Evolutionary conservation across 106 monocot genomes (phyloP), one percentile per base, ranked within the genome.

Genomic region (Xerophyta viscosa): DNA sequence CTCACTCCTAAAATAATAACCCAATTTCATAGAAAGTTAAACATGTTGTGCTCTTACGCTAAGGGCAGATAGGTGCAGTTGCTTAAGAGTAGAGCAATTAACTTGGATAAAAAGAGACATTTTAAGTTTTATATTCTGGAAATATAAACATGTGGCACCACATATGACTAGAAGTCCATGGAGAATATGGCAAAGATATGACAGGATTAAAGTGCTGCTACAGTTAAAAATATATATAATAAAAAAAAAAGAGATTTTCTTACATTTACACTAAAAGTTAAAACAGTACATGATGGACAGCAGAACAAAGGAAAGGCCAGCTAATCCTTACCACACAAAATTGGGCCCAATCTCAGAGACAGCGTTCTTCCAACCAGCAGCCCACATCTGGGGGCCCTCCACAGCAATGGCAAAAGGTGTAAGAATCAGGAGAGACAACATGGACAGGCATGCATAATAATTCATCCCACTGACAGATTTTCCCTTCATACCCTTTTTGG

Each of bases 381-480:
- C 78, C 91, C 91, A 91, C 77, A 91, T 36, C 54, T 79, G 53
- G 3, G 91, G 91, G 2, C 91, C 91, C 72, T 91, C 91, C 28
- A 91, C 76, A 0, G 91, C 91, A 18, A 85, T 44, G 8, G 91
- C 86, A 48, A 91, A 91, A 14, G 91, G 91, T n/a, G 72, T 81
- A 41, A 91, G 86, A 21, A 91, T 78, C 52, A 82, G 31, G 24
- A 91, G 67, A 22, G 91, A 91, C 24, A 91, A 48, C 47, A 91
- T 82, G 6, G 86, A 91, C 47, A 91, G 72, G 57, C 91, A 91
- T 14, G 91, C 91, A 27, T 91, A 91, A 56, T 91, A 91, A 54
- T 91, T 91, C 91, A 91, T 91, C 42, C 91, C 91, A 23, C 91
- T 79, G 26, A 91, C 82, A 18, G 91, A 86, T 52, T 78, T 85